A percentile compares a stretch with the other conserved stretches of the same genome.
Evolutionary conservation across 1,284 basidiomycete species (phyloP).

Genomic region (Sanghuangporus baumii): DNA sequence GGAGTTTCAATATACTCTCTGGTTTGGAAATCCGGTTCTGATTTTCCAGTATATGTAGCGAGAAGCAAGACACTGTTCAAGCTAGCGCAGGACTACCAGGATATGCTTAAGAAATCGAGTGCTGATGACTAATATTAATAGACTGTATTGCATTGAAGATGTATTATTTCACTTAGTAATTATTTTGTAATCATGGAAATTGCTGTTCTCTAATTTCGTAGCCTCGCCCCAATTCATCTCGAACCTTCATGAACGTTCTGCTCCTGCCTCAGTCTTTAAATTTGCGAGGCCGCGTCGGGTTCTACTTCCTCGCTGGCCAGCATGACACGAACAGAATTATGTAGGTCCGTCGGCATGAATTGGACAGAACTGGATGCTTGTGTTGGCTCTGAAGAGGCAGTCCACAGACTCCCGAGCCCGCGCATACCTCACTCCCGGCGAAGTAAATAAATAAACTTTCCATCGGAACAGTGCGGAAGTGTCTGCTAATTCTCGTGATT

Average conservation of each 20-base stretch:
- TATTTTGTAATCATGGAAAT: not conserved
- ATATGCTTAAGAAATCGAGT: conserved; percentile 24
- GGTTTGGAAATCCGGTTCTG: not conserved
- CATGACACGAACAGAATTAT: not conserved
- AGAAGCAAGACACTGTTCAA: conserved; percentile 26
- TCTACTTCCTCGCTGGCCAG: not conserved
- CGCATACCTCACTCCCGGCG: too few species aligned
- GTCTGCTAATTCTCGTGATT: too few species aligned
- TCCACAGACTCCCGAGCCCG: too few species aligned
- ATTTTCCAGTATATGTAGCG: conserved; percentile 12
- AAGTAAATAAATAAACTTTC: too few species aligned
- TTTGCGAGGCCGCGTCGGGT: not conserved
- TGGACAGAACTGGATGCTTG: not conserved
- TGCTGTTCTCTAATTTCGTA: not conserved
- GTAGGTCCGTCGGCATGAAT: not conserved
- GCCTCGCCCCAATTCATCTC: not conserved
- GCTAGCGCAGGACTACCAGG: conserved; percentile 31
- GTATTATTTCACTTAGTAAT: not conserved
- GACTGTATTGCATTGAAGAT: not conserved
- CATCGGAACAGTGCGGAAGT: too few species aligned
- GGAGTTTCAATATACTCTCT: conserved; percentile 7
- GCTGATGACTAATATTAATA: conserved; percentile 12
- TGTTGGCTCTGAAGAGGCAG: too few species aligned
- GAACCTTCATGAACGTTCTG: not conserved
- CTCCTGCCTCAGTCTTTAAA: not conserved